These are phyloP conservation scores for Apiospora phragmitis DNA, from an alignment of 2,329 filamentous ascomycete species.

Conservation along the genomic window DNA sequence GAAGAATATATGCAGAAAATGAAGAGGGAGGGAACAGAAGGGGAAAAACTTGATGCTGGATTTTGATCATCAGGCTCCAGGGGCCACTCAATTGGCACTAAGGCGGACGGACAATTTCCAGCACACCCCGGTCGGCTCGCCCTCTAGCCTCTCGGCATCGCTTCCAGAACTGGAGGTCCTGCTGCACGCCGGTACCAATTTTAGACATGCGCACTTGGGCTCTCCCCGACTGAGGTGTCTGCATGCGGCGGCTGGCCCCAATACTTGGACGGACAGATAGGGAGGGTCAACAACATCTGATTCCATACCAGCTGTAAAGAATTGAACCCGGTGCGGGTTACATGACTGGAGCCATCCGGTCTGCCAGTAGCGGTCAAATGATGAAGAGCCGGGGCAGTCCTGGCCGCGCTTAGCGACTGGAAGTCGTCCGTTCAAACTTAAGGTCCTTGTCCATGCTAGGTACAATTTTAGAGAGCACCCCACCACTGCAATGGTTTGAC, in stretches of 20 bases:
- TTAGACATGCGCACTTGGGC: neutral
- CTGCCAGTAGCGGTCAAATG: neutral
- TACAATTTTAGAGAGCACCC: neutral
- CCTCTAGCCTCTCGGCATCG: slow-evolving; percentile 6
- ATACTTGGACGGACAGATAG: neutral
- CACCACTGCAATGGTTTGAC: neutral
- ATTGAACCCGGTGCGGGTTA: neutral
- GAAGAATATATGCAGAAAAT: neutral
- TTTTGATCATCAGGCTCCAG: slow-evolving; percentile 1
- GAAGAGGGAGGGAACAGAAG: neutral
- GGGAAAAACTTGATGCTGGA: neutral
- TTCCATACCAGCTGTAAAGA: neutral
- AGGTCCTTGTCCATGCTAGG: neutral
- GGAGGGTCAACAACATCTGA: neutral
- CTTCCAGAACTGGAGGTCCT: neutral
- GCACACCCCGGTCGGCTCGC: neutral
- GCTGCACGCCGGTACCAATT: neutral
- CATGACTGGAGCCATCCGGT: neutral
- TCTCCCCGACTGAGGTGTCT: neutral
- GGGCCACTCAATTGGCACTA: slow-evolving; percentile 5
- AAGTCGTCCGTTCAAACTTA: neutral
- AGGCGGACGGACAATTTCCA: slow-evolving; percentile 2
- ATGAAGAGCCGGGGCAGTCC: neutral
- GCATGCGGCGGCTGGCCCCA: neutral
- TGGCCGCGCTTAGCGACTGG: slow-evolving; percentile 1